These are phyloP conservation scores for Torulaspora franciscae DNA, from an alignment of 805 yeast genomes.

Conservation along the genomic window DNA sequence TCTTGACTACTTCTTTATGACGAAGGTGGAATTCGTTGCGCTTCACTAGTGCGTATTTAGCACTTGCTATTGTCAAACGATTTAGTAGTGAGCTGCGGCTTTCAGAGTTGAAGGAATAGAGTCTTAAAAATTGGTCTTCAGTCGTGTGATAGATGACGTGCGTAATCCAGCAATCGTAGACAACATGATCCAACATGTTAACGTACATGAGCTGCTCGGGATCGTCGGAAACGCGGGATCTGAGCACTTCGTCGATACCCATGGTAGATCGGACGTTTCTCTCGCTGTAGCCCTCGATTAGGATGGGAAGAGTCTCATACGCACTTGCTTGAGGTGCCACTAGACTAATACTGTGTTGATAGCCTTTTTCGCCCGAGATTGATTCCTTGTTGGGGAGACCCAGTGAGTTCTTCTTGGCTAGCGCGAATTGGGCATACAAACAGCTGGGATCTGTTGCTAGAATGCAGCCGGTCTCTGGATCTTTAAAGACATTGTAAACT, in stretches of 20 bases:
- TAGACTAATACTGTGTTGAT: slow-evolving; percentile 38
- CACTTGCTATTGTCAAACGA: slow-evolving; percentile 8
- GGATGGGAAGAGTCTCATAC: slow-evolving; percentile 49
- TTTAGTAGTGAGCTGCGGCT: slow-evolving; percentile 8
- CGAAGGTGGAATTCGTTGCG: slow-evolving; percentile 39
- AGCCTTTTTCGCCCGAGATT: slow-evolving; percentile 8
- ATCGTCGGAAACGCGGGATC: slow-evolving; percentile 31
- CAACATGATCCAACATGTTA: slow-evolving; percentile 42
- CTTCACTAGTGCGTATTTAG: slow-evolving; percentile 23
- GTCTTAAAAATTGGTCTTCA: slow-evolving; percentile 17
- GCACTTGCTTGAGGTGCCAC: slow-evolving; percentile 48
- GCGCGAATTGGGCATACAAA: slow-evolving; percentile 42
- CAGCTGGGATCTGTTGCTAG: slow-evolving; percentile 60
- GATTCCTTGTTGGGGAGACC: slow-evolving; percentile 38
- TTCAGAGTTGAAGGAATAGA: slow-evolving; percentile 19
- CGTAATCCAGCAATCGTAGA: slow-evolving; percentile 50
- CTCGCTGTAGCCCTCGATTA: slow-evolving; percentile 44
- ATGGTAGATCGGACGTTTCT: slow-evolving; percentile 38
- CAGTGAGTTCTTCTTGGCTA: slow-evolving; percentile 43
- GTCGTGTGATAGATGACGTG: slow-evolving; percentile 28
- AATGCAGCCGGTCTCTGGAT: slow-evolving; percentile 24
- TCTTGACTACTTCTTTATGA: slow-evolving; percentile 33
- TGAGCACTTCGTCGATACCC: slow-evolving; percentile 37
- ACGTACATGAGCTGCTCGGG: slow-evolving; percentile 37
- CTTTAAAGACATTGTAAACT: slow-evolving; percentile 44